A percentile compares a stretch with the other conserved stretches of the same genome.
Conservation (phyloP, 2,329 filamentous ascomycete species). For the Colletotrichum costaricense region DNA sequence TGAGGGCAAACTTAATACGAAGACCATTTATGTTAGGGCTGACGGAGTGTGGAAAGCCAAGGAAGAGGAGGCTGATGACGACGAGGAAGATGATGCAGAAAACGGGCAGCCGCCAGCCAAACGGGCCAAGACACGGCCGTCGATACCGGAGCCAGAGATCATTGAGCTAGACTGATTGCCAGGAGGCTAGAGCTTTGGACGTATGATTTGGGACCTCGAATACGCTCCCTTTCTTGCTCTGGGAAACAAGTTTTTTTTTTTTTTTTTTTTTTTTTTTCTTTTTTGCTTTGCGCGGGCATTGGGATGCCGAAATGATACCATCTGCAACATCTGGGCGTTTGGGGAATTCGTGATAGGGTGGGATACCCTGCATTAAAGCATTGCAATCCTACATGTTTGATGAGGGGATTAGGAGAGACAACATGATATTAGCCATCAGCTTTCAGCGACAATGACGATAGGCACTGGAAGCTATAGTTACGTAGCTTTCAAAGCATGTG, state of each 20-base stretch:
- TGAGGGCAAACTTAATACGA: constrained; percentile 39
- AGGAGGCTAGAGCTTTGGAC: not conserved
- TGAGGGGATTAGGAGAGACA: not conserved
- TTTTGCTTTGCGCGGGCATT: constrained; percentile 22
- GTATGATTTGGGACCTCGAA: not conserved
- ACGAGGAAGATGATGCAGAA: constrained; percentile 29
- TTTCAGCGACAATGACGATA: not conserved
- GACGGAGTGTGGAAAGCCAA: constrained; percentile 49
- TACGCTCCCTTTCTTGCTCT: not conserved
- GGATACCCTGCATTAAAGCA: not conserved
- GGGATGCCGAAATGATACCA: constrained; percentile 31
- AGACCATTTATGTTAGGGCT: constrained; percentile 42
- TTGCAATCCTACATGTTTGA: not conserved
- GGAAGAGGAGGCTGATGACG: constrained; percentile 43
- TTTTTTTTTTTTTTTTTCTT: not conserved
- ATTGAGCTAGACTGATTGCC: constrained; percentile 34
- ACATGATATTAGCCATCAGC: not conserved
- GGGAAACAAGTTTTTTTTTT: not conserved
- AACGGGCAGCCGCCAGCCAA: constrained; percentile 21
- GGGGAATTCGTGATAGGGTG: not conserved
- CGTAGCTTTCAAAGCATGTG: not conserved
- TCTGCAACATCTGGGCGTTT: constrained; percentile 28
- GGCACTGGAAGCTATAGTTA: not conserved
- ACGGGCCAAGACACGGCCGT: constrained; percentile 14
- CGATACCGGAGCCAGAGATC: constrained; percentile 13